A percentile compares a stretch with the other conserved stretches of the same genome.
Conservation (phyloP, 202 grass and related monocot genomes). For the Carex arenaria region DNA sequence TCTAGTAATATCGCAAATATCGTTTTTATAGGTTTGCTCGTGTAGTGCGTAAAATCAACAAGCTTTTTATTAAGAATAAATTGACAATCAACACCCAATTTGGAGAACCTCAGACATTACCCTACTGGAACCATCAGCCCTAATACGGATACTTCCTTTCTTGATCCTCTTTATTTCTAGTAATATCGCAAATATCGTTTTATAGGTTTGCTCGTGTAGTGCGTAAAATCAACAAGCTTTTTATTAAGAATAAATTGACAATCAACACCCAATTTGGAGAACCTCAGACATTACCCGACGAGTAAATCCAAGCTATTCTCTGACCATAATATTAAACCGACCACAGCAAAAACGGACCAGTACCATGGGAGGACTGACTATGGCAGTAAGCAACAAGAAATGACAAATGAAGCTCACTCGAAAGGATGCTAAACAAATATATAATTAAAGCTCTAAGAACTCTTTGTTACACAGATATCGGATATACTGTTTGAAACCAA, state of each 20-base stretch:
- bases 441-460: background rate
- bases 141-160: background rate
- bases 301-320: background rate
- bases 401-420: background rate
- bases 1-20: background rate
- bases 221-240: background rate
- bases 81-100: background rate
- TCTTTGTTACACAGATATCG: background rate
- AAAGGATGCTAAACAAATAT: background rate
- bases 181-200: background rate
- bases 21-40: background rate
- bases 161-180: background rate
- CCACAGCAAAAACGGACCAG: background rate
- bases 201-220: background rate
- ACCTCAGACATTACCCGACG: background rate
- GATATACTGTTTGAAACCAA: background rate
- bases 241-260: background rate
- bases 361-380: background rate
- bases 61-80: background rate
- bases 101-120: background rate
- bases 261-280: background rate
- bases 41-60: background rate
- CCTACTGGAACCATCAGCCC: background rate
- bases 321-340: too few relatives aligned
- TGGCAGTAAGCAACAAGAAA: background rate